Conservation (phyloP, 805 yeast species). For the Candida nitratophila region DNA sequence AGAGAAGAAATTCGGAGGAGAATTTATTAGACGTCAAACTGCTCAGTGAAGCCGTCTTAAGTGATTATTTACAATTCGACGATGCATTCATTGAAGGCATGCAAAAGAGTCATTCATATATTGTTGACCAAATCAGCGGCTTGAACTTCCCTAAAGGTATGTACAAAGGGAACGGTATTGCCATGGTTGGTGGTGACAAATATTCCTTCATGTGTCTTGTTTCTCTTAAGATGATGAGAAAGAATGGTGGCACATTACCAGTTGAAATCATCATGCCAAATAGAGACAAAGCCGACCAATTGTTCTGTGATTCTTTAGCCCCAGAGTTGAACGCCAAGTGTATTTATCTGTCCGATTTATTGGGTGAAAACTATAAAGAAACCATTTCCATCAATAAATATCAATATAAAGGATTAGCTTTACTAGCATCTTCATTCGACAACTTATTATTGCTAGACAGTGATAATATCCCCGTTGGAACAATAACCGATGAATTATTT, state of each 20-base stretch:
- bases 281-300: constrained; percentile 32
- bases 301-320: constrained; percentile 33
- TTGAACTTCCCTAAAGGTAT: constrained; percentile 23
- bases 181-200: constrained; percentile 57
- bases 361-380: constrained; percentile 31
- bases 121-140: constrained; percentile 34
- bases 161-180: constrained; percentile 48
- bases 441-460: constrained; percentile 45
- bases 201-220: constrained; percentile 44
- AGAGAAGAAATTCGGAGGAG: constrained; percentile 5
- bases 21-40: constrained; percentile 8
- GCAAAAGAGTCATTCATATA: constrained; percentile 36
- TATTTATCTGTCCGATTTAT: constrained; percentile 41
- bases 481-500: constrained; percentile 46
- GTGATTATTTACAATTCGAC: constrained; percentile 31
- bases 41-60: constrained; percentile 9
- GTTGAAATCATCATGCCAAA: constrained; percentile 34
- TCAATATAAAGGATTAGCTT: constrained; percentile 42
- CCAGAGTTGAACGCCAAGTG: constrained; percentile 54
- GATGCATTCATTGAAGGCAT: constrained; percentile 34
- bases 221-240: constrained; percentile 37
- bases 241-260: constrained; percentile 41
- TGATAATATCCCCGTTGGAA: constrained; percentile 40
- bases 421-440: constrained; percentile 46
- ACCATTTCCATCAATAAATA: constrained; percentile 32